Conservation (phyloP, 371 early-diverging fungal species). For the Mucor lusitanicus region DNA sequence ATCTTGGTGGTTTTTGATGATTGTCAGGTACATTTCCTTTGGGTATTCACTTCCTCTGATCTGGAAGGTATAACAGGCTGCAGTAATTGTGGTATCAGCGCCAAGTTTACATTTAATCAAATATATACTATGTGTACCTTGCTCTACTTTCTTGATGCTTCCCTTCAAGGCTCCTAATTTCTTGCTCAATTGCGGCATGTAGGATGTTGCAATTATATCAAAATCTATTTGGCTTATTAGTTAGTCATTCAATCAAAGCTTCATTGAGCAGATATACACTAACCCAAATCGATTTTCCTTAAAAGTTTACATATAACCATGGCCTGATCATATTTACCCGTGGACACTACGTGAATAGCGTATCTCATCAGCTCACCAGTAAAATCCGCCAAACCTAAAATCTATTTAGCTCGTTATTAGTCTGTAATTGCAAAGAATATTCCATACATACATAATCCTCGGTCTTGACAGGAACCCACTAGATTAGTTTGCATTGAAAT, state of each 20-base stretch:
- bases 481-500: not conserved
- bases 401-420: slow-evolving; percentile 10
- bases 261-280: not conserved
- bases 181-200: slow-evolving; percentile 28
- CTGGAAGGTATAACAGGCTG: slow-evolving; percentile 43
- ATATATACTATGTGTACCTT: slow-evolving; percentile 34
- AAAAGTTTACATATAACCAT: slow-evolving; percentile 51
- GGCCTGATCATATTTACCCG: slow-evolving; percentile 48
- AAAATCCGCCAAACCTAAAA: slow-evolving; percentile 66
- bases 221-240: slow-evolving; percentile 20
- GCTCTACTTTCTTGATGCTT: slow-evolving; percentile 41
- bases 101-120: not conserved
- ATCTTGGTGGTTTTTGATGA: slow-evolving; percentile 39
- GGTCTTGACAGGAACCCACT: slow-evolving; percentile 40
- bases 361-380: slow-evolving; percentile 76
- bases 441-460: slow-evolving; percentile 53
- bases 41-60: slow-evolving; percentile 51
- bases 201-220: slow-evolving; percentile 31
- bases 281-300: slow-evolving; percentile 45
- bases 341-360: slow-evolving; percentile 55
- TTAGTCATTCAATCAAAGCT: not conserved
- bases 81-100: too few relatives aligned
- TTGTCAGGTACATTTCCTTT: slow-evolving; percentile 37
- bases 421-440: not conserved
- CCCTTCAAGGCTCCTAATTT: slow-evolving; percentile 35